Percentiles rank a stretch among this genome's conserved stretches.
phyloP scores from a whole-genome alignment of 2,329 filamentous ascomycete genomes.

The Aspergillus ustus region DNA sequence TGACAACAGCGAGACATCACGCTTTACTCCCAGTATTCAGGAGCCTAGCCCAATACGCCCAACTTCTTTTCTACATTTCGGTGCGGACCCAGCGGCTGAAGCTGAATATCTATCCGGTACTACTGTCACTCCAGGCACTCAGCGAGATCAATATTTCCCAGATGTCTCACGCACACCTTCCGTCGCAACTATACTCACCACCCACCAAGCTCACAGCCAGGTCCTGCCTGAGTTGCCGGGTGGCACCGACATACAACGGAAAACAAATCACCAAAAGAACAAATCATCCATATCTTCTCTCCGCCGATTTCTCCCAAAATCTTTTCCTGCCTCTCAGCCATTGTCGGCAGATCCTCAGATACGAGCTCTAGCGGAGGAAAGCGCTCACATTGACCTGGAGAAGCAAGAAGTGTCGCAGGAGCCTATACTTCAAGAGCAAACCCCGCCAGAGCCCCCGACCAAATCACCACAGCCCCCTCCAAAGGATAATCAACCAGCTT shows the following conservation, averaged over 20 bases:
- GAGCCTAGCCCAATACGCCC: slow-evolving; percentile 36
- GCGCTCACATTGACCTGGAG: slow-evolving; percentile 32
- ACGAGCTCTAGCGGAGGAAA: slow-evolving; percentile 37
- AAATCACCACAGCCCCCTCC: neutral
- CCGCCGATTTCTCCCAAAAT: slow-evolving; percentile 39
- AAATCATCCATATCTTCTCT: slow-evolving; percentile 43
- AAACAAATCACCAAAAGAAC: slow-evolving; percentile 33
- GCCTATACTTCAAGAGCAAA: neutral
- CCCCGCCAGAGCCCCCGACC: neutral
- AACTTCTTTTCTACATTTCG: slow-evolving; percentile 37
- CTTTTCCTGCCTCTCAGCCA: slow-evolving; percentile 33
- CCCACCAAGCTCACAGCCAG: slow-evolving; percentile 23
- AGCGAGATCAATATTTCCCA: slow-evolving; percentile 27
- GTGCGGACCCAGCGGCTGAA: slow-evolving; percentile 33
- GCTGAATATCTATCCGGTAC: slow-evolving; percentile 37
- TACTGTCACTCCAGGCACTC: slow-evolving; percentile 29
- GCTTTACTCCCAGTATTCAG: slow-evolving; percentile 34
- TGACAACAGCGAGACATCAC: slow-evolving; percentile 31
- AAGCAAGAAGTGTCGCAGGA: slow-evolving; percentile 28
- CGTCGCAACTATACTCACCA: slow-evolving; percentile 29
- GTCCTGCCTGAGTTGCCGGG: slow-evolving; percentile 27
- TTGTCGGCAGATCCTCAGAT: slow-evolving; percentile 45
- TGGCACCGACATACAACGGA: slow-evolving; percentile 27
- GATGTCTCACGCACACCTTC: slow-evolving; percentile 40
- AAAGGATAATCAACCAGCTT: neutral